Evolutionary conservation across 2,329 filamentous ascomycete species (phyloP).

Genomic region (Sphaceloma murrayae): DNA sequence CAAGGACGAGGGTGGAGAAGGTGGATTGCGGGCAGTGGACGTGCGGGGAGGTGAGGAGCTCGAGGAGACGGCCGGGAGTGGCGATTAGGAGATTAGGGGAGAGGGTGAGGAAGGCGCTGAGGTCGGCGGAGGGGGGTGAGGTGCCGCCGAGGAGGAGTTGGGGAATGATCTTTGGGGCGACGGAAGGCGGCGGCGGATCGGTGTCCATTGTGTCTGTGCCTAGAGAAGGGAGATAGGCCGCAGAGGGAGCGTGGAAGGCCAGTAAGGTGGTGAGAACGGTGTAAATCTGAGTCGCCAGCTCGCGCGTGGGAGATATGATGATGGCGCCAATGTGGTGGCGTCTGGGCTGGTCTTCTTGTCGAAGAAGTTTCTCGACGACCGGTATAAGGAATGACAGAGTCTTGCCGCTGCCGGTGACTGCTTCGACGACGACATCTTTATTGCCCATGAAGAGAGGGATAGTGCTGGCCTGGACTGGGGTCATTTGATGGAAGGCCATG

Average conservation of each 20-base stretch:
- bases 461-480: conserved; percentile 87
- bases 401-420: conserved; percentile 85
- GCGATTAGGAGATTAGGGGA: conserved; percentile 84
- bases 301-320: conserved; percentile 83
- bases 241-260: conserved; percentile 72
- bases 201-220: conserved; percentile 31
- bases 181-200: conserved; percentile 36
- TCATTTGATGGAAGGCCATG: conserved; percentile 82
- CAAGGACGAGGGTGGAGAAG: conserved; percentile 85
- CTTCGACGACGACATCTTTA: conserved; percentile 88
- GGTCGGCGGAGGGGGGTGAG: conserved; percentile 72
- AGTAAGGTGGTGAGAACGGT: conserved; percentile 67
- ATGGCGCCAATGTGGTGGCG: conserved; percentile 85
- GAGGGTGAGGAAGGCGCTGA: conserved; percentile 71
- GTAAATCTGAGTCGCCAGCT: conserved; percentile 85
- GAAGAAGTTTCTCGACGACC: conserved; percentile 69
- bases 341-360: conserved; percentile 71
- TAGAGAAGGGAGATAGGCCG: conserved; percentile 52
- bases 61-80: conserved; percentile 80
- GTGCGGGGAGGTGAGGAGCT: conserved; percentile 75
- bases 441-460: conserved; percentile 81
- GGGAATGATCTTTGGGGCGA: conserved; percentile 57
- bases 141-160: conserved; percentile 81
- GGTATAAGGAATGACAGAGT: conserved; percentile 80
- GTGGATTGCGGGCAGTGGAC: conserved; percentile 81